Evolutionary conservation across 371 early-diverging fungal genomes (phyloP).

Genomic region (Circinella umbellata): DNA sequence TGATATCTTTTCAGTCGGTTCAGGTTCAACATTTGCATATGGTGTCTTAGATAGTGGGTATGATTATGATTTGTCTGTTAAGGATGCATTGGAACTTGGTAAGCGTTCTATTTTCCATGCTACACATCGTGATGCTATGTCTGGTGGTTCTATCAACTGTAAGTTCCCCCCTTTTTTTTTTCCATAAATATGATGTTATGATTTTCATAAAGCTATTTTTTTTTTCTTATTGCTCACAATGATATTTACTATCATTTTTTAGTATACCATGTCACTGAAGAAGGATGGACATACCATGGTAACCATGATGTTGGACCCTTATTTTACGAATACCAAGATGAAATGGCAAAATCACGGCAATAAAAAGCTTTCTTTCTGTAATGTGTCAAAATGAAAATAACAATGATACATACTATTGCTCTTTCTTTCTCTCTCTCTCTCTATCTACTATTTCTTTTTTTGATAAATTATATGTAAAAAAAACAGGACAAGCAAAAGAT

Average conservation of each 20-base stretch:
- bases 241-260: background rate
- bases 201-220: background rate
- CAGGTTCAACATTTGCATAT: slow-evolving; percentile 97
- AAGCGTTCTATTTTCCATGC: slow-evolving; percentile 98
- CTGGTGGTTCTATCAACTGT: slow-evolving; percentile 96
- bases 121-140: slow-evolving; percentile 98
- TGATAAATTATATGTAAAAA: no score
- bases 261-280: slow-evolving; percentile 93
- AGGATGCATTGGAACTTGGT: slow-evolving; percentile 97
- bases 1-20: slow-evolving; percentile 97
- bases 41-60: slow-evolving; percentile 97
- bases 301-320: slow-evolving; percentile 88
- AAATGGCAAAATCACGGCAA: slow-evolving; percentile 36
- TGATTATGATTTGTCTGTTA: slow-evolving; percentile 86
- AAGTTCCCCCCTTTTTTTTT: slow-evolving; percentile 26
- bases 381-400: background rate
- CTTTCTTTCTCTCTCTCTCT: no score
- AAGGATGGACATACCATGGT: slow-evolving; percentile 93
- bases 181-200: background rate
- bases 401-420: background rate
- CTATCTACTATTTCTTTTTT: no score
- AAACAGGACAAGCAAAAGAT: no score
- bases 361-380: slow-evolving; percentile 6
- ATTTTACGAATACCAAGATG: slow-evolving; percentile 79
- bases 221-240: background rate